Base-by-base conservation (phyloP, 306 rosid species). In the Medicago lupulina region DNA sequence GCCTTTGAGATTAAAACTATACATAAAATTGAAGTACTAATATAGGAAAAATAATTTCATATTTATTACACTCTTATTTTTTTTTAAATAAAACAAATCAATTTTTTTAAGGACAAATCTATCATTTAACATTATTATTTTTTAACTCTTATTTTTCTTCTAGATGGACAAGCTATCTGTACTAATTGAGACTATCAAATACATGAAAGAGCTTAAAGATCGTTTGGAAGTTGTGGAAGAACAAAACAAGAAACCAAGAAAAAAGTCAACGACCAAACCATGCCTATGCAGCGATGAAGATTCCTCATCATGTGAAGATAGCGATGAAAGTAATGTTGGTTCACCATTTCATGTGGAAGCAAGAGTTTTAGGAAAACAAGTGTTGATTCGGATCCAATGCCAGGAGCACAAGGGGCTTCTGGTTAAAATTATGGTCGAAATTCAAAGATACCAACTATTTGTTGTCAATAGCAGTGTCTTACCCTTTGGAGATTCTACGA, bases 161-260 rank as follows among this genome's bases (percentile, higher is more conserved):
- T 28, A 28, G 95, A 83, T 86, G 85, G 92, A 91, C 66, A 91
- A 89, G 82, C 87, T 87, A 59, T 83, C 90, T 13, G 89, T 93
- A 44, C 87, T 93, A 51, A 83, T 81, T 69, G 95, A 93, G 41
- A 83, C 97, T 11, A 88, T 91, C 13, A 86, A 87, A 60, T 85
- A 93, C 55, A 79, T 89, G 83, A 88, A 89, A 39, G 77, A 89
- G 80, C 89, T 93, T 25, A 87, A 89, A 73, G 88, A 85, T 16
- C 81, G 86, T 7, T 70, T 90, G 17, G 79, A 50, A 7, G 13
- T 77, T 58, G 83, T 93, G 4, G 98, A 93, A 79, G 92, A 89
- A 55, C 76, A 78, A 54, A 74, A 75, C 16, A 86, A 88, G 81
- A 89, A 74, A 67, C 72, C 82, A 71, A 79, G 76, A 2, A 76